Base-by-base conservation (phyloP, 2,329 filamentous ascomycete genomes). In the Paracorniculantispora psalliotae region DNA sequence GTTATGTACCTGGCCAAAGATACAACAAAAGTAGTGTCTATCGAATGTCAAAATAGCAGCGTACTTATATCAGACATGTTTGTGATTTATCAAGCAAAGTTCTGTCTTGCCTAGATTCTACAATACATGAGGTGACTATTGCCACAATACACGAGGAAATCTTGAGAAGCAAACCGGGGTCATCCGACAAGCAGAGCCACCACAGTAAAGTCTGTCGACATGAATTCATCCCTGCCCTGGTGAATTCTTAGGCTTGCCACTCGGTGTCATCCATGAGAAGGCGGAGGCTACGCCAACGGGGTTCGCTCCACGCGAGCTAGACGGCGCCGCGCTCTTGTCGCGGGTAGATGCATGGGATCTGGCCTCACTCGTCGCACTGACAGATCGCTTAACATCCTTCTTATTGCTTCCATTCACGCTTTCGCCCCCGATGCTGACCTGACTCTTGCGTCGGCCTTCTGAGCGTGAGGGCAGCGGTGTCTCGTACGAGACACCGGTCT, bases 261-360 rank as follows among this genome's bases (percentile, higher is more conserved):
- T 64, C 43, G 80, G 74, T 50, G 89, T 93, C 78, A 97, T 87
- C 92, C 92, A 97, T 13, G 90, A 88, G 76, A 97, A 97, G 2
- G 93, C 93, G 60, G 91, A 94, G 15, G 90, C 93, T n/a, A 90
- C 90, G 9, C 93, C 93, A 19, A 96, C 84, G 0, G 94, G 93
- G 68, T 97, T 97, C 33, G 85, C 79, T 7, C 85, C 81, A 59
- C 85, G 82, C 17, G 83, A 76, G n/a, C 77, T 69, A 19, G 73
- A 67, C 44, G 76, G 71, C 67, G 56, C 72, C 76, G 57, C 75
- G 58, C 61, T 73, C 65, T 71, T 71, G 61, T 75, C 75, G 54
- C 66, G 71, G 66, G 67, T 56, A 61, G 65, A 39, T 58, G 63
- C 59, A 59, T 59, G 58, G 3, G 58, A 59, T 63, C 67, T 73